phyloP scores from a whole-genome alignment of 164 flowering plant species.

The Aristolochia fimbriata region DNA sequence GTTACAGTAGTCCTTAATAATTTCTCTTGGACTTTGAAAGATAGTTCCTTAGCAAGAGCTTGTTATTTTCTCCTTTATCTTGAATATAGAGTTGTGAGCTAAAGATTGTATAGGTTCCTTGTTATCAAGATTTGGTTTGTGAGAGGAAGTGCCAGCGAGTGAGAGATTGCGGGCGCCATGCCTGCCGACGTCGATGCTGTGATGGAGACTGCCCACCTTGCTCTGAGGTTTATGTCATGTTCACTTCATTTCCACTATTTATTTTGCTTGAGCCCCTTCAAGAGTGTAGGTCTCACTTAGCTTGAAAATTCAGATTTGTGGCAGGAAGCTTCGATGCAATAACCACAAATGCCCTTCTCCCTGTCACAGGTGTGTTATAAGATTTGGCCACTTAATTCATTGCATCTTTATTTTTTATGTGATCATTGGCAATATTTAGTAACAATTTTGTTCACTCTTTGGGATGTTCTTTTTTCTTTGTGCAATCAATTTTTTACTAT shows the following conservation, averaged over 20 bases:
- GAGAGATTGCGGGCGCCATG: constrained; percentile 94
- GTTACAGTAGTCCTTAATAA: too few species aligned
- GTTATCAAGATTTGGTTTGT: constrained; percentile 81
- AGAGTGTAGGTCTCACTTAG: constrained; percentile 1
- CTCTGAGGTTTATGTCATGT: constrained; percentile 54
- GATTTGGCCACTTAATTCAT: neutral
- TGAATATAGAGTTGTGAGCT: constrained; percentile 9
- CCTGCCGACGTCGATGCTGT: constrained; percentile 89
- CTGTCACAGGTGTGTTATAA: constrained; percentile 60
- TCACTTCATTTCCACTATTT: neutral
- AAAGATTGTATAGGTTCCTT: constrained; percentile 70
- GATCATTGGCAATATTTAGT: neutral
- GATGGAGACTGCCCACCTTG: constrained; percentile 94
- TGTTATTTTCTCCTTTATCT: neutral
- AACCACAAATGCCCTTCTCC: constrained; percentile 95
- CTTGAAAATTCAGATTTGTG: constrained; percentile 54
- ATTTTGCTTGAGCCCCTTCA: neutral
- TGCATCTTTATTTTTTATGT: neutral
- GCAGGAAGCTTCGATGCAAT: constrained; percentile 74
- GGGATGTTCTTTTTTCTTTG: too few species aligned
- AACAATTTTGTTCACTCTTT: too few species aligned
- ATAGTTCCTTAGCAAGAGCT: neutral
- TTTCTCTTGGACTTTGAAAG: too few species aligned
- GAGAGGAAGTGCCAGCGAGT: constrained; percentile 73
- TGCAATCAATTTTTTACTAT: too few species aligned